Evolutionary conservation across 495 filamentous ascomycete genomes (phyloP), one percentile per base, ranked within the genome.

Genomic region (Letharia columbiana): DNA sequence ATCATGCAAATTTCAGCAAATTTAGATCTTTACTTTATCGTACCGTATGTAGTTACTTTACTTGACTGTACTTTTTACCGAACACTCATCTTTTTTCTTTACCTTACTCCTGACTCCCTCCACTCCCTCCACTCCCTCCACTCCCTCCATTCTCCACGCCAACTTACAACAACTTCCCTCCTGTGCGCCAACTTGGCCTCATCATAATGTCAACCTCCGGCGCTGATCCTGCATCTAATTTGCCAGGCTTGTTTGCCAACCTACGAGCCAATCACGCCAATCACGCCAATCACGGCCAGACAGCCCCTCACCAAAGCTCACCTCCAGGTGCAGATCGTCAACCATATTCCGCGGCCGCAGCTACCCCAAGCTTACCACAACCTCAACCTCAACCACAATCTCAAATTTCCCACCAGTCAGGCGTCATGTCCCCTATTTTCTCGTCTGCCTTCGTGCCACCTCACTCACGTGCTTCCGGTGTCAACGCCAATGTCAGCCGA

Each of bases 211-310:
- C 70, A 52, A 65, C 56, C 52, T 67, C 71, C 42, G 62, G 50
- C n/a, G 70, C 69, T 54, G 70, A 70, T 60, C 71, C 68, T 62
- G 64, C 66, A 54, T 60, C 68, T 8, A 66, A 62, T 2, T 67
- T 74, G 60, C 67, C 75, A 63, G 66, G 56, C 50, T 68, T 73
- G 20, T 74, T 74, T 57, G 74, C 73, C 60, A 71, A 72, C 59
- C 64, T 75, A 60, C 68, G 71, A 58, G 49, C 67, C 63, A 75
- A 65, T 37, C 31, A 45, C 59, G 66, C 60, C 66, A 70, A 64
- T 37, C 31, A 45, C 59, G 66, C 60, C 66, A 70, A 64, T 62
- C 68, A 23, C 63, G 65, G 41, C 59, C 68, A 62, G 17, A 68
- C 67, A 71, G 67, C 62, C 63, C 70, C 23, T 69, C 71, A 65